phyloP scores from a whole-genome alignment of 495 filamentous ascomycete species.

The Penicillium arizonense region DNA sequence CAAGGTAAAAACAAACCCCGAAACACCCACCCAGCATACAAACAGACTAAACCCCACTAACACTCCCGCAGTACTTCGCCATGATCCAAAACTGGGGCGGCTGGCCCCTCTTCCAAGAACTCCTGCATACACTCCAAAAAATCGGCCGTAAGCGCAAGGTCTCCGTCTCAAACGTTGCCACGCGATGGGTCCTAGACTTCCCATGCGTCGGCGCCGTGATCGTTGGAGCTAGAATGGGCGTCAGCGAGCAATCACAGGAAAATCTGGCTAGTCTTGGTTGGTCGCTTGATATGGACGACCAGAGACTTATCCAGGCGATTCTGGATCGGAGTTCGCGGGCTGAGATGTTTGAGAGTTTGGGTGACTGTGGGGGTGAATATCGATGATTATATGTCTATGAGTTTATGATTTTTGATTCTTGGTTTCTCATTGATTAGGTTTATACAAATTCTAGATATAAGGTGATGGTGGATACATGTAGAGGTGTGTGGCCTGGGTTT shows the following conservation, averaged over 20 bases:
- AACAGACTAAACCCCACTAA: neutral
- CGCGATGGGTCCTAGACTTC: constrained; percentile 42
- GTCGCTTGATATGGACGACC: constrained; percentile 25
- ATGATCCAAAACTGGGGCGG: constrained; percentile 38
- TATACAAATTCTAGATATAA: neutral
- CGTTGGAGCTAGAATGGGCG: constrained; percentile 37
- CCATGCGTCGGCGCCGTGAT: constrained; percentile 40
- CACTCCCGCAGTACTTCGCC: constrained; percentile 31
- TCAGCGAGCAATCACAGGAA: constrained; percentile 34
- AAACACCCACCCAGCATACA: neutral
- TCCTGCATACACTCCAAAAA: constrained; percentile 24
- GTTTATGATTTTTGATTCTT: too few species aligned
- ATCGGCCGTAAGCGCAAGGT: constrained; percentile 29
- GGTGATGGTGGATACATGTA: neutral
- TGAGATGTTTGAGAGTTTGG: constrained; percentile 34
- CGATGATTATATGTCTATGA: constrained; percentile 1
- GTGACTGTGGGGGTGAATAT: constrained; percentile 45
- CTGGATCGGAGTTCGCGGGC: constrained; percentile 12
- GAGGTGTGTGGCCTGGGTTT: too few species aligned
- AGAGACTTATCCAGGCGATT: constrained; percentile 20
- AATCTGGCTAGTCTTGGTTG: constrained; percentile 34
- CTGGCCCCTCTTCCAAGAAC: constrained; percentile 18
- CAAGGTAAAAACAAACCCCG: constrained; percentile 8
- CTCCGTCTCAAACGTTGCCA: constrained; percentile 33
- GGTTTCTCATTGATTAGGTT: neutral